Percentiles rank a stretch among this genome's conserved stretches.
Conservation (phyloP, 495 filamentous ascomycete genomes). For the Xylaria nigripes region DNA sequence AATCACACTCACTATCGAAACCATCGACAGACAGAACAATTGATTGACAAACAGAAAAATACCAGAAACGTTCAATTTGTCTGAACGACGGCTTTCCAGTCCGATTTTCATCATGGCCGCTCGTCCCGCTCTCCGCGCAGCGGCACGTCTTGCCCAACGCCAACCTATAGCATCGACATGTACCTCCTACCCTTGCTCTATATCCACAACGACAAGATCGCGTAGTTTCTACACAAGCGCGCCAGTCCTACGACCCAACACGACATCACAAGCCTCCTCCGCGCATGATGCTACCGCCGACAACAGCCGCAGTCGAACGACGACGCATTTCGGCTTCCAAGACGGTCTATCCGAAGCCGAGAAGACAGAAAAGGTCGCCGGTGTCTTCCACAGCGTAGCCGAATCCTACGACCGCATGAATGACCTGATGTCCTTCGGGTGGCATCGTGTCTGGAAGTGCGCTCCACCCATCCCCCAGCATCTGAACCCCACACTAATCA, state of each 20-base stretch:
- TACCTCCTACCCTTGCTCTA: background rate
- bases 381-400: slow-evolving; percentile 93
- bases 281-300: slow-evolving; percentile 3
- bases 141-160: slow-evolving; percentile 11
- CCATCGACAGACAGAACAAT: too few species aligned
- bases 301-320: slow-evolving; percentile 21
- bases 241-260: slow-evolving; percentile 2
- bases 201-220: background rate
- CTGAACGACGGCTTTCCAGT: too few species aligned
- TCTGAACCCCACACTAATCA: background rate
- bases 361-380: slow-evolving; percentile 62
- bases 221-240: slow-evolving; percentile 1
- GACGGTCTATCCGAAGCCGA: slow-evolving; percentile 74
- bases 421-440: slow-evolving; percentile 95
- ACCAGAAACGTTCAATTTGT: too few species aligned
- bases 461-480: slow-evolving; percentile 4
- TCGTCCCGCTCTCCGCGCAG: slow-evolving; percentile 17
- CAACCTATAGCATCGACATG: background rate
- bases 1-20: too few species aligned
- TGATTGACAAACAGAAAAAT: too few species aligned
- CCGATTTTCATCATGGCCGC: slow-evolving; percentile 16
- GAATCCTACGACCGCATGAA: slow-evolving; percentile 93
- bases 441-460: slow-evolving; percentile 90
- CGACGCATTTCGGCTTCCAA: slow-evolving; percentile 86
- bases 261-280: slow-evolving; percentile 9